phyloP scores from a whole-genome alignment of 345 rosid species.

The Pelargonium nanum region DNA sequence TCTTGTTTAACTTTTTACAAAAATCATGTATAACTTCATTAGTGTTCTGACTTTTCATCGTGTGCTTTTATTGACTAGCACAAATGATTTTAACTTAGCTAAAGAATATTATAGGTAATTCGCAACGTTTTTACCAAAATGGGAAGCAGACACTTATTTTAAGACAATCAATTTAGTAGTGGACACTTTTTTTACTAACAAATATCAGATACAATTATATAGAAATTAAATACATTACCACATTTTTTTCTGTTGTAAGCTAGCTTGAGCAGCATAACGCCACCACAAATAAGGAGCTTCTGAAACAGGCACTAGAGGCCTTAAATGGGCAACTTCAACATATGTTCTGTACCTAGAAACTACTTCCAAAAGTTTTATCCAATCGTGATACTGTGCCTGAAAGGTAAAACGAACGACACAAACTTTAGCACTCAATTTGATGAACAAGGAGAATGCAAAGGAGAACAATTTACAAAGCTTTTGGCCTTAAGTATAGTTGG shows the following conservation, averaged over 20 bases:
- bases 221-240: slow-evolving; percentile 33
- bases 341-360: slow-evolving; percentile 72
- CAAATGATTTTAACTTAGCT: too few species aligned
- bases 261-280: slow-evolving; percentile 88
- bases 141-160: too few species aligned
- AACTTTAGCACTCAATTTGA: background rate
- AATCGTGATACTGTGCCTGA: slow-evolving; percentile 93
- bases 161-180: too few species aligned
- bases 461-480: background rate
- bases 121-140: too few species aligned
- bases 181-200: slow-evolving; percentile 1
- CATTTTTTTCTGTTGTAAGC: slow-evolving; percentile 68
- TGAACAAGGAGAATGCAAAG: slow-evolving; percentile 3
- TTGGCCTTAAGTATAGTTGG: background rate
- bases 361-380: slow-evolving; percentile 88
- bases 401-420: slow-evolving; percentile 14
- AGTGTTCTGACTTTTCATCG: too few species aligned
- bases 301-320: slow-evolving; percentile 70
- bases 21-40: background rate
- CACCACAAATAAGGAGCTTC: slow-evolving; percentile 67
- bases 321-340: slow-evolving; percentile 80
- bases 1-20: background rate
- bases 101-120: too few species aligned
- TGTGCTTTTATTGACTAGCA: too few species aligned
- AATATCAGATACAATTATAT: background rate